Percentiles rank a stretch among this genome's conserved stretches.
phyloP scores from a whole-genome alignment of 352 stramenopile species.

The Elongisporangium anandrum region DNA sequence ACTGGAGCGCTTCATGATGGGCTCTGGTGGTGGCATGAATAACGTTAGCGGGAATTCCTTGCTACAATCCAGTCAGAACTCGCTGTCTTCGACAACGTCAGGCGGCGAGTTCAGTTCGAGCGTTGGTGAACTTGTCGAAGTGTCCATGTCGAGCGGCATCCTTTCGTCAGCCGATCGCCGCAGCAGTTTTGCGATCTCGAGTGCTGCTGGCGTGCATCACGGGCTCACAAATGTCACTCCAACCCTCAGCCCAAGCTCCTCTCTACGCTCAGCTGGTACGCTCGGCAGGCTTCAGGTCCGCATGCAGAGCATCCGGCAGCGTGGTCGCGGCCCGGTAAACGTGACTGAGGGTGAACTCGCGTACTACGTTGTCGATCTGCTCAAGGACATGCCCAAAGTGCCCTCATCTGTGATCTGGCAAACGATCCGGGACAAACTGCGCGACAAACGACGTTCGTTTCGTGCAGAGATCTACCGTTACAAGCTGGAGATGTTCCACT shows the following conservation, averaged over 20 bases:
- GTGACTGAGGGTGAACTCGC: slow-evolving; percentile 35
- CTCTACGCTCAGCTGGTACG: not conserved
- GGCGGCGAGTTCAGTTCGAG: slow-evolving; percentile 11
- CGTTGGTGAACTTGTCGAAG: slow-evolving; percentile 23
- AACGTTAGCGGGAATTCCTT: not conserved
- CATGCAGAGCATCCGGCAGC: slow-evolving; percentile 25
- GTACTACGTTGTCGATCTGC: slow-evolving; percentile 66
- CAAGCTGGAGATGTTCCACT: slow-evolving; percentile 51
- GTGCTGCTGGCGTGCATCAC: not conserved
- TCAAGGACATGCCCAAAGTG: slow-evolving; percentile 50
- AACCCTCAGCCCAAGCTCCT: not conserved
- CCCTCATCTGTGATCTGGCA: slow-evolving; percentile 33
- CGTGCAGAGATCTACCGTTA: slow-evolving; percentile 60
- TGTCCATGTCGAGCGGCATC: slow-evolving; percentile 27
- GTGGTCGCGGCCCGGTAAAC: slow-evolving; percentile 8
- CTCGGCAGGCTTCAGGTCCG: slow-evolving; percentile 23
- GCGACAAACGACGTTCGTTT: slow-evolving; percentile 56
- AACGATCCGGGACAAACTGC: slow-evolving; percentile 45
- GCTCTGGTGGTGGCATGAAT: not conserved
- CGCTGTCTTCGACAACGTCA: not conserved
- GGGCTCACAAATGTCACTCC: not conserved
- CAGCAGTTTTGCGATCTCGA: not conserved
- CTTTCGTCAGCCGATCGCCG: slow-evolving; percentile 7
- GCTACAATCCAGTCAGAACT: not conserved
- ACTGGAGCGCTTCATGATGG: slow-evolving; percentile 27